Evolutionary conservation across 805 yeast genomes (phyloP).

Genomic region (Tetrapisispora iriomotensis): DNA sequence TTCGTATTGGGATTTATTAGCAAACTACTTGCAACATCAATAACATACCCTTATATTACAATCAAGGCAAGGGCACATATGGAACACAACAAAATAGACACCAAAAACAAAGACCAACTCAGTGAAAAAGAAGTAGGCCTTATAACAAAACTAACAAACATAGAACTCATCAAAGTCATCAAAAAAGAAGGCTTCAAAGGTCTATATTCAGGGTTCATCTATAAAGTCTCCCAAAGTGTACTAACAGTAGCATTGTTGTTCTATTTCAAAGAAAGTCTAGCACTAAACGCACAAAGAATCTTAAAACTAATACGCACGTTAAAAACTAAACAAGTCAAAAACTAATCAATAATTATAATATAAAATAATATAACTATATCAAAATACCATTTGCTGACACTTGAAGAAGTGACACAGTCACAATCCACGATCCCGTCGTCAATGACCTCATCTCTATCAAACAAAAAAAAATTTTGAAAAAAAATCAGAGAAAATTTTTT

Average conservation of each 20-base stretch:
- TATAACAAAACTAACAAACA: slow-evolving; percentile 10
- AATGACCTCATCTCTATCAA: too few species aligned
- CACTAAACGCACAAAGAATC: slow-evolving; percentile 45
- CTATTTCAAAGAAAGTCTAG: slow-evolving; percentile 81
- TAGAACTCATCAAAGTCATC: slow-evolving; percentile 44
- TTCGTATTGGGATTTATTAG: slow-evolving; percentile 84
- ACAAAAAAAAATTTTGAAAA: too few species aligned
- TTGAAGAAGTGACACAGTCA: too few species aligned
- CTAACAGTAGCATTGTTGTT: slow-evolving; percentile 84
- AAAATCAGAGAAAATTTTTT: too few species aligned
- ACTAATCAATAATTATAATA: not conserved
- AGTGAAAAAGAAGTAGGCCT: not conserved
- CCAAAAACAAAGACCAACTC: slow-evolving; percentile 5
- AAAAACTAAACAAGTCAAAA: not conserved
- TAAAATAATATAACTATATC: too few species aligned
- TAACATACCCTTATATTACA: slow-evolving; percentile 88
- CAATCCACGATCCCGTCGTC: too few species aligned
- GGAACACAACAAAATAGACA: slow-evolving; percentile 35
- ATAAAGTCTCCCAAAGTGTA: slow-evolving; percentile 76
- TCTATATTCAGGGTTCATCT: slow-evolving; percentile 70
- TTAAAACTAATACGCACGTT: slow-evolving; percentile 32
- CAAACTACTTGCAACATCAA: slow-evolving; percentile 76
- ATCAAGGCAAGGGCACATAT: slow-evolving; percentile 83
- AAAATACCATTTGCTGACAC: too few species aligned
- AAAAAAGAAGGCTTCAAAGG: slow-evolving; percentile 64